Conservation (phyloP, 352 stramenopile genomes). For the Globisporangium nunn region DNA sequence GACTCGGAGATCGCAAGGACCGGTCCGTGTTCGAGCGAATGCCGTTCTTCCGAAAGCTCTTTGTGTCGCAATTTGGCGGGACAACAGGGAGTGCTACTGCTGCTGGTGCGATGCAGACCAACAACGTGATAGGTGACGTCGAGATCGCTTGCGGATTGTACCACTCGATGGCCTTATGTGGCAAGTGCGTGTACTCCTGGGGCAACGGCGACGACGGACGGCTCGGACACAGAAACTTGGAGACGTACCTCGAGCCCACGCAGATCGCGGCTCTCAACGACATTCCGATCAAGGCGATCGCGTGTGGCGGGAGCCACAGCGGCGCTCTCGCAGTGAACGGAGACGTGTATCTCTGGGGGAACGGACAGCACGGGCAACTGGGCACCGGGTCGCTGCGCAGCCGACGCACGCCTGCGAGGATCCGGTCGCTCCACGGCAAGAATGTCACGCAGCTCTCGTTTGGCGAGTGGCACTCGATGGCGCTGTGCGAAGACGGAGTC, state of each 20-base stretch:
- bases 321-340: slow-evolving; percentile 29
- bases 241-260: slow-evolving; percentile 32
- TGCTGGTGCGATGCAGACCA: neutral
- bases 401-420: slow-evolving; percentile 27
- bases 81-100: too few relatives aligned
- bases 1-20: slow-evolving; percentile 39
- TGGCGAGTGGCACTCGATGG: slow-evolving; percentile 69
- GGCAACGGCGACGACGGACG: slow-evolving; percentile 60
- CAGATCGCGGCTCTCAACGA: slow-evolving; percentile 27
- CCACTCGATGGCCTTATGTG: slow-evolving; percentile 45
- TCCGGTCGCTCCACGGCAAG: slow-evolving; percentile 39
- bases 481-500: slow-evolving; percentile 39
- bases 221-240: slow-evolving; percentile 42
- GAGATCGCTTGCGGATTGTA: slow-evolving; percentile 48
- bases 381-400: slow-evolving; percentile 33
- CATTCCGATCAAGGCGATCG: slow-evolving; percentile 27
- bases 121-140: slow-evolving; percentile 16
- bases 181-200: slow-evolving; percentile 44
- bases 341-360: slow-evolving; percentile 60
- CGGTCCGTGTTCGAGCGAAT: slow-evolving; percentile 39
- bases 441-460: slow-evolving; percentile 41
- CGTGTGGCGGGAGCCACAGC: slow-evolving; percentile 55
- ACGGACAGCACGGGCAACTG: slow-evolving; percentile 45
- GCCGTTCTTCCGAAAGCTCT: slow-evolving; percentile 40
- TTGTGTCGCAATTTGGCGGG: neutral